These are phyloP conservation scores for Penicillium sp. DNA, from an alignment of 2,329 filamentous ascomycete species.

Conservation along the genomic window DNA sequence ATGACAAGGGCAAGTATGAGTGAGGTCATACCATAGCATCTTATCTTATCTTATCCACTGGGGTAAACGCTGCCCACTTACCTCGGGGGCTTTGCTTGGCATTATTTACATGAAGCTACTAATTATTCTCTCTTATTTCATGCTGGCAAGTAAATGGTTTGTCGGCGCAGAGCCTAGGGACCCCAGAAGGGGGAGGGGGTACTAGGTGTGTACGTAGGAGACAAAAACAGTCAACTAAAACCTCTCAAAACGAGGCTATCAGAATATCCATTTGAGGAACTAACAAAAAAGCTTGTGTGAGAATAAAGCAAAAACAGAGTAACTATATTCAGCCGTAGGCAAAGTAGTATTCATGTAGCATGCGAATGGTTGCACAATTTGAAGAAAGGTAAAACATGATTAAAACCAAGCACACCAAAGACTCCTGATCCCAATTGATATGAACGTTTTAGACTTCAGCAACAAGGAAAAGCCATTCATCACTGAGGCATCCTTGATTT, in stretches of 20 bases:
- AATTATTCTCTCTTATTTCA: too few relatives aligned
- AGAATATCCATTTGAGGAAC: too few relatives aligned
- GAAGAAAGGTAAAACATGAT: background rate
- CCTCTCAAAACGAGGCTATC: too few relatives aligned
- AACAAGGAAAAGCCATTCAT: slow-evolving; percentile 80
- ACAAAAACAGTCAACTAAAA: too few relatives aligned
- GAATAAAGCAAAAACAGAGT: too few relatives aligned
- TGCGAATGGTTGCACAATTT: background rate
- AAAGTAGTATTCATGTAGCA: background rate
- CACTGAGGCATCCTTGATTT: slow-evolving; percentile 64
- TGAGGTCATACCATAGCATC: slow-evolving; percentile 2
- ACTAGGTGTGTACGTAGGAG: too few relatives aligned
- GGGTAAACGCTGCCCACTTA: background rate
- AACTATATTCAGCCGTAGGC: too few relatives aligned
- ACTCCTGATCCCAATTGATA: background rate
- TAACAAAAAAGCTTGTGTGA: too few relatives aligned
- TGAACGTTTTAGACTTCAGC: slow-evolving; percentile 71
- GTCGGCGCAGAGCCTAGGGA: too few relatives aligned
- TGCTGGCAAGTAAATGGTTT: too few relatives aligned
- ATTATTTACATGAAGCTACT: background rate
- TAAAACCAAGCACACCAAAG: background rate
- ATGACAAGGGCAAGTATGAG: background rate
- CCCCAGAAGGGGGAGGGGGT: too few relatives aligned
- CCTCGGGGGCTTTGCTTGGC: background rate
- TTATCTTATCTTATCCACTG: background rate